A percentile compares a stretch with the other conserved stretches of the same genome.
phyloP scores from a whole-genome alignment of 345 rosid species.

The Mercurialis annua region DNA sequence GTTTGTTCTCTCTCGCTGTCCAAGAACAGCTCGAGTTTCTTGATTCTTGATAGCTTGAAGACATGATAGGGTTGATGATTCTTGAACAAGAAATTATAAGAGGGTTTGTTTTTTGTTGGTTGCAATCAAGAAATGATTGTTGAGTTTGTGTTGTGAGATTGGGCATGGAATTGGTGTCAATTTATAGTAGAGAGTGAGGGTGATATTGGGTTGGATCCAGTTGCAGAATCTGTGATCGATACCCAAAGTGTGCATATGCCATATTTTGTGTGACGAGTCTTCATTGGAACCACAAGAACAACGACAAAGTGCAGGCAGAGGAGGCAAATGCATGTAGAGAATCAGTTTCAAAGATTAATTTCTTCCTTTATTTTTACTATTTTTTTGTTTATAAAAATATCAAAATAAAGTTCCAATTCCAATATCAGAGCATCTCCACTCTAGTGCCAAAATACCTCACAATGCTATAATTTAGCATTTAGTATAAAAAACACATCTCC shows the following conservation, averaged over 20 bases:
- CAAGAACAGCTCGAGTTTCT: slow-evolving; percentile 30
- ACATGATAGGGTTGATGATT: slow-evolving; percentile 19
- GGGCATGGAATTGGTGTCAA: slow-evolving; percentile 7
- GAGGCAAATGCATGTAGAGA: too few species aligned
- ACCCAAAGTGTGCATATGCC: slow-evolving; percentile 11
- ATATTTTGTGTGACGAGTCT: slow-evolving; percentile 23
- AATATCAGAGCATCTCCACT: too few species aligned
- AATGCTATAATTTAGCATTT: too few species aligned
- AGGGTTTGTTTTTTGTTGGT: too few species aligned
- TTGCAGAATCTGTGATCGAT: slow-evolving; percentile 27
- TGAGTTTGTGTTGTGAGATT: background rate
- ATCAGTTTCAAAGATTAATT: too few species aligned
- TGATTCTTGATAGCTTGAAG: slow-evolving; percentile 36
- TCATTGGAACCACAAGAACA: slow-evolving; percentile 26
- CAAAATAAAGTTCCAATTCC: too few species aligned
- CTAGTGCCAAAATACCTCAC: too few species aligned
- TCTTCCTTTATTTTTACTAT: too few species aligned
- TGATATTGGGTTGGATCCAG: slow-evolving; percentile 33
- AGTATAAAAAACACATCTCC: too few species aligned
- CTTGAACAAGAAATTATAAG: background rate
- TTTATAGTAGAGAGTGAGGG: slow-evolving; percentile 15
- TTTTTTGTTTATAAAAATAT: too few species aligned
- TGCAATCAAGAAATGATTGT: too few species aligned
- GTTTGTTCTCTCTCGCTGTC: slow-evolving; percentile 52
- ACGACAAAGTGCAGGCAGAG: slow-evolving; percentile 3